A percentile compares a stretch with the other conserved stretches of the same genome.
Conservation (phyloP, 495 filamentous ascomycete species). For the Amniculicola lignicola region DNA sequence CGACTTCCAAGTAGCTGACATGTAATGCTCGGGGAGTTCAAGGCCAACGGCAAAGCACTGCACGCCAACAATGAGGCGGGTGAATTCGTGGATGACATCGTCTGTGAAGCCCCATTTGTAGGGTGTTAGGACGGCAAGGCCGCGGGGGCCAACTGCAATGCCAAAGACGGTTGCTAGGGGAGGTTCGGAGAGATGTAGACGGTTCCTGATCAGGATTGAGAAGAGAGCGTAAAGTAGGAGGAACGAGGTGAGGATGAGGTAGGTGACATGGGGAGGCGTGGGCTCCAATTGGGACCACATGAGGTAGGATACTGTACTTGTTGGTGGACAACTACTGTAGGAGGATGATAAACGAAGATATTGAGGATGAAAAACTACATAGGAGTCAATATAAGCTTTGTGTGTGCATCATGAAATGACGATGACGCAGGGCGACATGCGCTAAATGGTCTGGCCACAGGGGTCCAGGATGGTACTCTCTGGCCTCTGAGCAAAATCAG, state of each 20-base stretch:
- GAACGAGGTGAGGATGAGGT: conserved; percentile 47
- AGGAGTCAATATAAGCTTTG: too few relatives aligned
- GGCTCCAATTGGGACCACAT: conserved; percentile 48
- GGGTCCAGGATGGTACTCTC: too few relatives aligned
- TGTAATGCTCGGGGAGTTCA: conserved; percentile 49
- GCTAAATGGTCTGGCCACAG: too few relatives aligned
- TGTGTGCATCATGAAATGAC: too few relatives aligned
- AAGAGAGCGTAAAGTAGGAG: conserved; percentile 51
- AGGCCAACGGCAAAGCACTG: conserved; percentile 51
- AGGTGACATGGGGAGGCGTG: conserved; percentile 48
- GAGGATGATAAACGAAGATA: too few relatives aligned
- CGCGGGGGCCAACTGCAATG: conserved; percentile 46
- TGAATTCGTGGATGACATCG: conserved; percentile 46
- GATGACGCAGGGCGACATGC: too few relatives aligned
- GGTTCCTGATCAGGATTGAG: conserved; percentile 49
- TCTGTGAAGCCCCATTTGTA: conserved; percentile 46
- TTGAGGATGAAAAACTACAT: too few relatives aligned
- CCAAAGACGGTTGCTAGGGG: conserved; percentile 50
- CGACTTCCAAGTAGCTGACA: conserved; percentile 45
- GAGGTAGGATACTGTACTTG: not conserved
- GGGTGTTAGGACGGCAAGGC: conserved; percentile 41
- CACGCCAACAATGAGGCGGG: conserved; percentile 48
- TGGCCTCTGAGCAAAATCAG: too few relatives aligned
- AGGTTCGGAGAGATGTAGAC: conserved; percentile 52
- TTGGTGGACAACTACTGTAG: too few relatives aligned